phyloP scores from a whole-genome alignment of 345 rosid genomes.

The Linum lewisii region DNA sequence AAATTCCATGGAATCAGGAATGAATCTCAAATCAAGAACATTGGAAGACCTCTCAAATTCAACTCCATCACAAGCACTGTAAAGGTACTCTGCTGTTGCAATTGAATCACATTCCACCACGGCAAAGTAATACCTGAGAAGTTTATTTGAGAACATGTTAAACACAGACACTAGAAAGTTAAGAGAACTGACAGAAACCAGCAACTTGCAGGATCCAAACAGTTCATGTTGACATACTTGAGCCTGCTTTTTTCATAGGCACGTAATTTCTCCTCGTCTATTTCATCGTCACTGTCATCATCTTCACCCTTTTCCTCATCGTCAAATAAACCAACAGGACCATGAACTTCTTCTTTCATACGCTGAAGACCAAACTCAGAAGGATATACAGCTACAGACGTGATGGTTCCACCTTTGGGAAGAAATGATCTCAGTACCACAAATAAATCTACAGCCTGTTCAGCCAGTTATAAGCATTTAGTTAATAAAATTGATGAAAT shows the following conservation, averaged over 20 bases:
- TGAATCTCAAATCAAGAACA: slow-evolving; percentile 84
- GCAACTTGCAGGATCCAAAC: too few relatives aligned
- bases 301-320: slow-evolving; percentile 32
- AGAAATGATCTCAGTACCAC: slow-evolving; percentile 67
- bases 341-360: slow-evolving; percentile 84
- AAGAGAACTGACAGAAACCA: not conserved
- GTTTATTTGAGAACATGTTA: not conserved
- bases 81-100: slow-evolving; percentile 77
- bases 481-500: not conserved
- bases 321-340: slow-evolving; percentile 76
- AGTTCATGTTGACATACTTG: slow-evolving; percentile 30
- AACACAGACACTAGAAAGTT: not conserved
- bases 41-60: slow-evolving; percentile 91
- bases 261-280: slow-evolving; percentile 52
- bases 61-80: slow-evolving; percentile 70
- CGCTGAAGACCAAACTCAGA: slow-evolving; percentile 81
- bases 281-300: slow-evolving; percentile 29
- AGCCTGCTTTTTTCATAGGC: slow-evolving; percentile 73
- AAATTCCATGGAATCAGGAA: slow-evolving; percentile 88
- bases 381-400: slow-evolving; percentile 77
- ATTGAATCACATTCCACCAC: slow-evolving; percentile 79
- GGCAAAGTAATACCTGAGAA: slow-evolving; percentile 63
- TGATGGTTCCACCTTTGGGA: slow-evolving; percentile 65
- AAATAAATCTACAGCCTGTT: slow-evolving; percentile 76
- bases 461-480: not conserved